These are phyloP conservation scores for Aspergillus caelatus DNA, from an alignment of 2,329 filamentous ascomycete species.

Conservation along the genomic window DNA sequence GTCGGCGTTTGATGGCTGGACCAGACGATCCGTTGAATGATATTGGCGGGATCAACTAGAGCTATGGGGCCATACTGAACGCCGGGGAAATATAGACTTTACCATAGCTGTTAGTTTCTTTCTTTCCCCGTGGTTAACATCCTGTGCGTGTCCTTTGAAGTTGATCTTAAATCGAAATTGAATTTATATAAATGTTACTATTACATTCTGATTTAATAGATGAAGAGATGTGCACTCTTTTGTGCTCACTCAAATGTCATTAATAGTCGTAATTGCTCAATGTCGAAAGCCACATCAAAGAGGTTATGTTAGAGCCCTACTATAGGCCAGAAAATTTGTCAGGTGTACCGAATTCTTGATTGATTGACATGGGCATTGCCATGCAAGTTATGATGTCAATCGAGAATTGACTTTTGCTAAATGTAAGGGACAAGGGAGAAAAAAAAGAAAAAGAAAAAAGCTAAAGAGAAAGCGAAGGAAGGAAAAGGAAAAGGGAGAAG, in stretches of 20 bases:
- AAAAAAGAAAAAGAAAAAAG: neutral
- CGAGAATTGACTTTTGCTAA: neutral
- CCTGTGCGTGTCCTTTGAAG: neutral
- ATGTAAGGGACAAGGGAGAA: too few relatives aligned
- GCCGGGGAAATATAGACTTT: neutral
- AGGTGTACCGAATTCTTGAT: too few relatives aligned
- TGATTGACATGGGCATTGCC: neutral
- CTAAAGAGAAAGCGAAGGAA: neutral
- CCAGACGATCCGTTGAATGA: neutral
- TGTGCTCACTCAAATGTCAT: neutral
- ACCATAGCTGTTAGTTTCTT: neutral
- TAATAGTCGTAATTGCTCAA: neutral
- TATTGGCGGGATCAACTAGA: neutral
- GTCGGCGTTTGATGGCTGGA: neutral
- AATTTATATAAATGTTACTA: neutral
- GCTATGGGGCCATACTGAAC: neutral
- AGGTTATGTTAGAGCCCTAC: neutral
- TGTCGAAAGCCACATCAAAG: neutral
- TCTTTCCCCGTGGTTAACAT: neutral
- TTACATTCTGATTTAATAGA: neutral
- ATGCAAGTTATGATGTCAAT: neutral
- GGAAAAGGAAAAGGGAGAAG: neutral
- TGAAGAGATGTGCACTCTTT: neutral
- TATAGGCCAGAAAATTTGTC: neutral
- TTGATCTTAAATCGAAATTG: neutral